phyloP scores from a whole-genome alignment of 1,284 basidiomycete genomes.

The Anthracocystis setariae region DNA sequence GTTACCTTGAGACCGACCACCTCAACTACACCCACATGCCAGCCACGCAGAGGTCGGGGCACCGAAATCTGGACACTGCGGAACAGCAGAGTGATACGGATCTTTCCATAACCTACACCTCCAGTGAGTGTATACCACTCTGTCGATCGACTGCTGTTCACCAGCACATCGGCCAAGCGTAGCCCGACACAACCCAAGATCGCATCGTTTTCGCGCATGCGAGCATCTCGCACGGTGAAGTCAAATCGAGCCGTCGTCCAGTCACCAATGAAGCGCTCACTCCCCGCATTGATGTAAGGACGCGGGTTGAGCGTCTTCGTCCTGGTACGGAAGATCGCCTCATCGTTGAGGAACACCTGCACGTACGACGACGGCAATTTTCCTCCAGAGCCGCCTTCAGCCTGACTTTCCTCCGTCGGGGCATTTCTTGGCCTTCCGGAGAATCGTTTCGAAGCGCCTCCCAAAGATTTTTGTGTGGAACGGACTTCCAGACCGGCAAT shows the following conservation, averaged over 20 bases:
- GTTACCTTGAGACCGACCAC: slow-evolving; percentile 40
- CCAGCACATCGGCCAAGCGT: slow-evolving; percentile 51
- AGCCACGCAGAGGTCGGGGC: slow-evolving; percentile 56
- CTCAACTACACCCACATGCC: slow-evolving; percentile 61
- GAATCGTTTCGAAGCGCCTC: slow-evolving; percentile 37
- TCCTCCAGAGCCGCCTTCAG: slow-evolving; percentile 38
- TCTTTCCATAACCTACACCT: slow-evolving; percentile 59
- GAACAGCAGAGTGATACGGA: slow-evolving; percentile 57
- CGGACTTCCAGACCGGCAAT: slow-evolving; percentile 56
- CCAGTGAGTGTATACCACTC: slow-evolving; percentile 58
- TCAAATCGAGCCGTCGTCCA: slow-evolving; percentile 57
- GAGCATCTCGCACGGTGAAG: slow-evolving; percentile 55
- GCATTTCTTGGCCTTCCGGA: slow-evolving; percentile 30
- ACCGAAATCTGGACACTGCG: slow-evolving; percentile 55
- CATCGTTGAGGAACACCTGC: slow-evolving; percentile 63
- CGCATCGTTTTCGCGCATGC: slow-evolving; percentile 60
- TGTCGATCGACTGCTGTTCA: slow-evolving; percentile 35
- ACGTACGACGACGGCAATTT: slow-evolving; percentile 62
- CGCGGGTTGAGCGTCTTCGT: slow-evolving; percentile 59
- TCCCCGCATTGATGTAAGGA: slow-evolving; percentile 62
- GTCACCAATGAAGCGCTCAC: slow-evolving; percentile 57
- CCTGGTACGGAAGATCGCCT: slow-evolving; percentile 59
- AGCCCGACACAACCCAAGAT: slow-evolving; percentile 59
- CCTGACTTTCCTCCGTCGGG: slow-evolving; percentile 40
- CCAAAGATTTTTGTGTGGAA: slow-evolving; percentile 44